Base-by-base conservation (phyloP, 305 asterid genomes). In the Salvia sclarea region DNA sequence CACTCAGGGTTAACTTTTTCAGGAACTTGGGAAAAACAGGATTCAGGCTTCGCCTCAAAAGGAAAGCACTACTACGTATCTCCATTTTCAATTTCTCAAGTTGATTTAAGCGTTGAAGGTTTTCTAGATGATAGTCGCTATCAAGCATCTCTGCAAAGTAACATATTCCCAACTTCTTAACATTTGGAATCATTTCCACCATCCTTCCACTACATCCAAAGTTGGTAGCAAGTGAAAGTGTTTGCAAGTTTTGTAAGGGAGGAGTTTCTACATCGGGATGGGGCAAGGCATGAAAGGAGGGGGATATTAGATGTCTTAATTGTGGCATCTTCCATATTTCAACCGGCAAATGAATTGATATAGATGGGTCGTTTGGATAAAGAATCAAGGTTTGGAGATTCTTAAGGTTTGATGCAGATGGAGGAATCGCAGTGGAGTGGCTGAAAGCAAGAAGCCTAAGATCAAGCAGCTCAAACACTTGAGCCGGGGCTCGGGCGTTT, bases 361-460 rank as follows among this genome's bases (percentile, higher is more conserved):
- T 11, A n/a, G 0, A 35, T 0, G 33, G 1, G 21, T 53, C 7
- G 2, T 2, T 14, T 0, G 33, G 24, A 14, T 21, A 20, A 5
- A 73, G n/a, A 7, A 59, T 13, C n/a, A 73, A 41, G 9, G 69
- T 73, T 4, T 73, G 60, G 3, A 73, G 78, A 66, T 73, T 59
- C 35, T 54, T 30, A 52, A 73, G 73, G 33, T 9, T 60, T n/a
- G 64, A 50, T 67, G 41, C 52, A 6, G 64, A 13, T 11, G 49
- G 8, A 13, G 69, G 64, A 53, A 66, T 11, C 13, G 14, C 5
- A 35, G 2, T 21, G 5, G 52, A 22, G 8, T 0, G 11, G 16
- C 21, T 18, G 3, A 67, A 38, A 53, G 60, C 64, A 53, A 74
- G 38, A 48, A 8, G 50, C 30, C 31, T 18, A 2, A 73, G 25